Conservation (phyloP, 306 rosid genomes). For the Acacia acuminata region DNA sequence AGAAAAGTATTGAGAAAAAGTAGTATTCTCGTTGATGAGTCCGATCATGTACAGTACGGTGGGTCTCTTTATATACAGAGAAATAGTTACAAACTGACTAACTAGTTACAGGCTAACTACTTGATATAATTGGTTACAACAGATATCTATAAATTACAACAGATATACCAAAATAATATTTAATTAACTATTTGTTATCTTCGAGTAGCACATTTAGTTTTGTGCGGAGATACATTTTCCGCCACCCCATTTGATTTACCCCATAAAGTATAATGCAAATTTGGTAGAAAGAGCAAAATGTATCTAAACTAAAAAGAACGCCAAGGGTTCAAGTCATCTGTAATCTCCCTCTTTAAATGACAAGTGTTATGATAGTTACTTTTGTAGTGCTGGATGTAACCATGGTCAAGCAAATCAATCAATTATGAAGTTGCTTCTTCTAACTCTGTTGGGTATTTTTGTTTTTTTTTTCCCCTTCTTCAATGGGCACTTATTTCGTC, state of each 20-base stretch:
- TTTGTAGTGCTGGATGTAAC: neutral
- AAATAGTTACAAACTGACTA: too few relatives aligned
- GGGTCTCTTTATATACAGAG: too few relatives aligned
- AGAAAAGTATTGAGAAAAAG: too few relatives aligned
- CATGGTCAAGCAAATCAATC: neutral
- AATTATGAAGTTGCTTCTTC: neutral
- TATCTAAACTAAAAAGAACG: neutral
- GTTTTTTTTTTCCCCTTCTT: neutral
- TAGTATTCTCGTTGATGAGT: too few relatives aligned
- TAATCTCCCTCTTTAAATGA: neutral
- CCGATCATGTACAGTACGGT: too few relatives aligned
- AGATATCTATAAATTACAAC: too few relatives aligned
- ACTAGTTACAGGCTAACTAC: too few relatives aligned
- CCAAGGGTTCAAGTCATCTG: neutral
- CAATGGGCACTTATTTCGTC: neutral
- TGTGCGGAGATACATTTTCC: neutral
- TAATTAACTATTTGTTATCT: too few relatives aligned
- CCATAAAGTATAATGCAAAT: neutral
- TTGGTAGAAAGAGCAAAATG: neutral
- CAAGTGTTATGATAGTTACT: neutral
- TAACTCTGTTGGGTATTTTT: neutral
- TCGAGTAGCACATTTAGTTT: neutral
- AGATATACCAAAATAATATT: too few relatives aligned
- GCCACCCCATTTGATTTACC: neutral
- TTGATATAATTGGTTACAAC: too few relatives aligned